phyloP scores from a whole-genome alignment of 2,329 filamentous ascomycete genomes.

The Elsinoe australis region DNA sequence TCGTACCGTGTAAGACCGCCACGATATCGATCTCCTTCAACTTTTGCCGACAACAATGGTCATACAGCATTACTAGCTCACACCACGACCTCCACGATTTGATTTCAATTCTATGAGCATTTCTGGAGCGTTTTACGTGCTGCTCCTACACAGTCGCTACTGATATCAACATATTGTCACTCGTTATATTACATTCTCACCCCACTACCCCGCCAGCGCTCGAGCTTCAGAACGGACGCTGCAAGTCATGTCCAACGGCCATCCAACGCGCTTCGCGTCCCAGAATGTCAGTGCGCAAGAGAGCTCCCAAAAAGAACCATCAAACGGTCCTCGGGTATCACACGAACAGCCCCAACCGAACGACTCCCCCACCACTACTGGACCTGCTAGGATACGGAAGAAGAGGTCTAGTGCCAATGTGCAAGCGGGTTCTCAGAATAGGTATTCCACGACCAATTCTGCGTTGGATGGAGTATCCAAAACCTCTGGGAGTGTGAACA shows the following conservation, averaged over 20 bases:
- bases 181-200: not conserved
- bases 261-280: not conserved
- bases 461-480: not conserved
- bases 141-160: slow-evolving; percentile 13
- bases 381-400: slow-evolving; percentile 13
- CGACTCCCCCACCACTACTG: not conserved
- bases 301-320: not conserved
- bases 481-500: not conserved
- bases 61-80: slow-evolving; percentile 2
- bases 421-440: not conserved
- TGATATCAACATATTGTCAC: not conserved
- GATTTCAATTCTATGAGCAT: not conserved
- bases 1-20: too few relatives aligned
- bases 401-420: slow-evolving; percentile 15
- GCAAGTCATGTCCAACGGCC: slow-evolving; percentile 15
- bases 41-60: too few relatives aligned
- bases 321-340: not conserved
- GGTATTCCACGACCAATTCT: not conserved
- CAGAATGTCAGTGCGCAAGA: not conserved
- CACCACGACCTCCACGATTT: not conserved
- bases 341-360: not conserved
- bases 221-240: not conserved
- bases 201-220: not conserved
- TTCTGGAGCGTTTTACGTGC: not conserved
- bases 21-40: too few relatives aligned